phyloP scores from a whole-genome alignment of 768 basidiomycete genomes.

The Serpula lacrymans region DNA sequence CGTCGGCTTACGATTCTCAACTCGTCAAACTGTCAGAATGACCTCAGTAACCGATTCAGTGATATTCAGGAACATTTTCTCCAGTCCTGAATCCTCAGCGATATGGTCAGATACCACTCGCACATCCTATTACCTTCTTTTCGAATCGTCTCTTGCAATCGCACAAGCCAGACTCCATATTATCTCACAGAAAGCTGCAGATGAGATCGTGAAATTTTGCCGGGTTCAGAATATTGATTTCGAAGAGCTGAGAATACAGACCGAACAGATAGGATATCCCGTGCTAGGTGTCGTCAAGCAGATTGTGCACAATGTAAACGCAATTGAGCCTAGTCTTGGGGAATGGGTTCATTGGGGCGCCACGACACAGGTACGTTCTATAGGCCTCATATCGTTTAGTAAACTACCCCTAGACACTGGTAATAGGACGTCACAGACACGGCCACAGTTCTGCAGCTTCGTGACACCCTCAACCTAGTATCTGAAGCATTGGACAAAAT shows the following conservation, averaged over 20 bases:
- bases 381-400: neutral
- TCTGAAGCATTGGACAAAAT: constrained; percentile 27
- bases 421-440: constrained; percentile 50
- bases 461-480: constrained; percentile 36
- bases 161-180: constrained; percentile 37
- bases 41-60: constrained; percentile 32
- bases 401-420: neutral
- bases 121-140: constrained; percentile 19
- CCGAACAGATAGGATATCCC: constrained; percentile 42
- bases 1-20: too few relatives aligned
- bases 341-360: constrained; percentile 49
- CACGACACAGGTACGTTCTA: constrained; percentile 40
- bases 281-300: constrained; percentile 43
- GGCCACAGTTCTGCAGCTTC: constrained; percentile 40
- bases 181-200: constrained; percentile 37
- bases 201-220: constrained; percentile 33
- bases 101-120: constrained; percentile 39
- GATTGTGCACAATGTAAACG: constrained; percentile 37
- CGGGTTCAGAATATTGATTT: constrained; percentile 35
- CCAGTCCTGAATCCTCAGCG: constrained; percentile 31
- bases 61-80: constrained; percentile 40
- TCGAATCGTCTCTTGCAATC: constrained; percentile 32
- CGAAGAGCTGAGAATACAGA: constrained; percentile 35
- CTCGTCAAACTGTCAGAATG: constrained; percentile 15
- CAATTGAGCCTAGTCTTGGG: constrained; percentile 30